Evolutionary conservation across 306 rosid genomes (phyloP), one percentile per base, ranked within the genome.

Genomic region (Pyrus betulifolia): DNA sequence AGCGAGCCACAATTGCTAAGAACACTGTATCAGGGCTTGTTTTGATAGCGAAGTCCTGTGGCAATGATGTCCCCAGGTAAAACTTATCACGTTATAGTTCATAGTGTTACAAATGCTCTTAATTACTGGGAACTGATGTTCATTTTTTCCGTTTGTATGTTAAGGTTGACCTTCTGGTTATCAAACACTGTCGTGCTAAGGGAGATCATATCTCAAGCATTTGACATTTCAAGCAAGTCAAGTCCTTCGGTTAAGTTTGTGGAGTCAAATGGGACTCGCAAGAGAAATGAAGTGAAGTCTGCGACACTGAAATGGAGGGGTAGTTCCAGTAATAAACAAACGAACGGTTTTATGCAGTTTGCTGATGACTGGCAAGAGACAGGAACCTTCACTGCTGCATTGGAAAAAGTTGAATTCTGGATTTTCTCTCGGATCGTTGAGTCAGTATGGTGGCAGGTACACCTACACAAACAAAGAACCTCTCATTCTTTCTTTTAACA

Each of bases 401-500:
- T 96, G 71, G 90, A 88, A 82, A 91, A 85, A 86, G 91, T 92
- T 69, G 99, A 96, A 88, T 89, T 96, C 75, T 96, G 99, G 99
- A 87, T 96, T 74, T 96, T 96, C 78, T 89, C 96, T 85, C 92
- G 99, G 78, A 78, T 92, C 51, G 96, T 95, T 76, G 99, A 96
- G 89, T 92, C 99, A 4, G 98, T 96, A 8, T 96, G 99, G 99
- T 96, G 99, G 99, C 99, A 96, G 99, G 98, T 96, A 92, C 57
- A 63, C 11, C 59, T 71, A 45, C 65, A 46, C 67, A 27, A 44
- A 55, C 22, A 33, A 19, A 61, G 69, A n/a, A 22, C 52, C 42
- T 51, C 7, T 38, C 5, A n/a, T 4, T 67, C 8, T 33, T 38
- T 9, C 55, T 7, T 49, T 31, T 64, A 19, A n/a, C 44, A 22